phyloP scores from a whole-genome alignment of 768 basidiomycete genomes.

The Hydnum rufescens region DNA sequence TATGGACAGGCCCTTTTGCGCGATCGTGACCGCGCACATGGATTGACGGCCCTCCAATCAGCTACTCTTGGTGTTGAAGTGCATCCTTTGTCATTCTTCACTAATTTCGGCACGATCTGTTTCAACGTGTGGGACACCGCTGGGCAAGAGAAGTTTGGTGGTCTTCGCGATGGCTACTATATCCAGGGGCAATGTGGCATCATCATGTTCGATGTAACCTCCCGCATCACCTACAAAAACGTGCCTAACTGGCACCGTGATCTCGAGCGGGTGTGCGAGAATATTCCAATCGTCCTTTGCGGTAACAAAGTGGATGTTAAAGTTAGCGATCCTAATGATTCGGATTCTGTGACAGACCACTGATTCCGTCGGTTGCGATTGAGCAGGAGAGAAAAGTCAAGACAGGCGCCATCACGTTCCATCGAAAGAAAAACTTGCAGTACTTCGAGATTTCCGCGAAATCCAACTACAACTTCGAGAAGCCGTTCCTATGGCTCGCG shows the following conservation, averaged over 20 bases:
- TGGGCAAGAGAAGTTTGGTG: conserved; percentile 99
- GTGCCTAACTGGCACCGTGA: conserved; percentile 99
- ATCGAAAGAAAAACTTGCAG: conserved; percentile 99
- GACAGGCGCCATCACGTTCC: conserved; percentile 96
- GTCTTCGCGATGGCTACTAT: conserved; percentile 90
- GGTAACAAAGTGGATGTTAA: conserved; percentile 99
- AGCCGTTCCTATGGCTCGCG: conserved; percentile 98
- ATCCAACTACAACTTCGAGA: conserved; percentile 99
- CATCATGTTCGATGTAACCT: conserved; percentile 99
- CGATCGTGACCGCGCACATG: neutral
- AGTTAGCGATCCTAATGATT: conserved; percentile 26
- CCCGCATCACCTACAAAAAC: conserved; percentile 99
- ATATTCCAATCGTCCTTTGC: conserved; percentile 97
- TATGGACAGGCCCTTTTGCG: neutral
- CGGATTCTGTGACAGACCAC: neutral
- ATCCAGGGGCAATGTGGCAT: conserved; percentile 98
- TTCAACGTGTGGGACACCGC: conserved; percentile 99
- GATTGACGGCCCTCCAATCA: conserved; percentile 16
- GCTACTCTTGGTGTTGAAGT: conserved; percentile 99
- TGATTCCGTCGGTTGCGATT: neutral
- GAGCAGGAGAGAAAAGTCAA: conserved; percentile 96
- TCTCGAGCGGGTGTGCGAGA: conserved; percentile 98
- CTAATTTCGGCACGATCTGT: conserved; percentile 97
- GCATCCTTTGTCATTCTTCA: conserved; percentile 85
- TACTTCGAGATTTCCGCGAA: conserved; percentile 99